Percentiles rank a stretch among this genome's conserved stretches.
Conservation (phyloP, 2,329 filamentous ascomycete genomes). For the Rutstroemia sp. region DNA sequence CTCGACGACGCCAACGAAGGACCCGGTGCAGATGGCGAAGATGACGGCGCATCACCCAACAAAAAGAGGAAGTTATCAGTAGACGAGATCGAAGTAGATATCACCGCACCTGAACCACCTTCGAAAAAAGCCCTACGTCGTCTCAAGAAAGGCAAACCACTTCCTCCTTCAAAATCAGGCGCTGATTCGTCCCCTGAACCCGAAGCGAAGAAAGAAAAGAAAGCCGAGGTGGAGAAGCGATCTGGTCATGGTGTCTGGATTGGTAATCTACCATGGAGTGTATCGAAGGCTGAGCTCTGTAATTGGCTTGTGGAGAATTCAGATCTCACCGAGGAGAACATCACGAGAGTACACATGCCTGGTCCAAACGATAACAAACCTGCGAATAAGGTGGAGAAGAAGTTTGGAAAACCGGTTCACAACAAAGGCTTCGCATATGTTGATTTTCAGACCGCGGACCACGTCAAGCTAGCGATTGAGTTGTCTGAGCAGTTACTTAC, state of each 20-base stretch:
- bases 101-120: conserved; percentile 82
- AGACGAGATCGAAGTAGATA: conserved; percentile 81
- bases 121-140: conserved; percentile 90
- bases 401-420: conserved; percentile 24
- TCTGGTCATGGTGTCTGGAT: conserved; percentile 90
- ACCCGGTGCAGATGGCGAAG: conserved; percentile 4
- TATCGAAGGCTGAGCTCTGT: conserved; percentile 66
- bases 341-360: conserved; percentile 62
- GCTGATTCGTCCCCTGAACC: conserved; percentile 33
- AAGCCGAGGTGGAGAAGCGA: conserved; percentile 44
- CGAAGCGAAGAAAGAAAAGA: conserved; percentile 31
- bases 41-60: conserved; percentile 16
- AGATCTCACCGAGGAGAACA: conserved; percentile 59
- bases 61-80: conserved; percentile 62
- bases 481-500: conserved; percentile 77
- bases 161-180: conserved; percentile 38
- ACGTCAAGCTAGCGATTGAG: conserved; percentile 67
- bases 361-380: conserved; percentile 40
- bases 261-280: conserved; percentile 83
- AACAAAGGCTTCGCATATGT: conserved; percentile 98
- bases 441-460: conserved; percentile 66
- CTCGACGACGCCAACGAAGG: neutral
- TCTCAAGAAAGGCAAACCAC: conserved; percentile 72
- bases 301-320: conserved; percentile 71
- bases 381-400: conserved; percentile 27